Conservation (phyloP, 768 basidiomycete genomes). For the Leccinum disarticulatum region DNA sequence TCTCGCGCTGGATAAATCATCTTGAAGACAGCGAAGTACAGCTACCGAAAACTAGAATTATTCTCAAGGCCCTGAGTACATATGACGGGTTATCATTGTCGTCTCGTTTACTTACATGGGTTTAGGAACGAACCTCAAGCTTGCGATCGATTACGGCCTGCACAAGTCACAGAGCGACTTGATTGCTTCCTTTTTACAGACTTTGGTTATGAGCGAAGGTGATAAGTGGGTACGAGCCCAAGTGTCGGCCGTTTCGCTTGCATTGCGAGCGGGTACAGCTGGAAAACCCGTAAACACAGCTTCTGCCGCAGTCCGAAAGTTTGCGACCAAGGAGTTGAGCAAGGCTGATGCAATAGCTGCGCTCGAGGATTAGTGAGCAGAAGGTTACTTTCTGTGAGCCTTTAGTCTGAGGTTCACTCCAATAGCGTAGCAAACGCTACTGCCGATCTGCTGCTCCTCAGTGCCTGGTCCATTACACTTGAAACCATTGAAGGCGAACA, state of each 20-base stretch:
- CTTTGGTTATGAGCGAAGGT: slow-evolving; percentile 95
- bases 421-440: slow-evolving; percentile 85
- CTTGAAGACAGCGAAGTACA: slow-evolving; percentile 78
- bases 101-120: slow-evolving; percentile 71
- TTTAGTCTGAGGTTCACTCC: neutral
- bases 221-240: slow-evolving; percentile 84
- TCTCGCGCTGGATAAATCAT: slow-evolving; percentile 90
- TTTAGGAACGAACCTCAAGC: slow-evolving; percentile 78
- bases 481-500: slow-evolving; percentile 58
- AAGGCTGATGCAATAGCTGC: slow-evolving; percentile 76
- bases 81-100: slow-evolving; percentile 61
- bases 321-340: slow-evolving; percentile 83
- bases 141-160: slow-evolving; percentile 88
- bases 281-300: slow-evolving; percentile 78
- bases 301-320: slow-evolving; percentile 73
- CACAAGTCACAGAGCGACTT: slow-evolving; percentile 79
- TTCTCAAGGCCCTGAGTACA: slow-evolving; percentile 76
- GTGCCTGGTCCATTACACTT: slow-evolving; percentile 69
- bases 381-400: neutral
- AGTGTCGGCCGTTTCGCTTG: slow-evolving; percentile 63
- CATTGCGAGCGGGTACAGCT: slow-evolving; percentile 63
- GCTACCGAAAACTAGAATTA: slow-evolving; percentile 62
- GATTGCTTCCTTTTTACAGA: slow-evolving; percentile 91
- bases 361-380: slow-evolving; percentile 86
- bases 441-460: slow-evolving; percentile 79